A percentile compares a stretch with the other conserved stretches of the same genome.
phyloP scores from a whole-genome alignment of 495 filamentous ascomycete species.

The Chlorociboria aeruginascens region DNA sequence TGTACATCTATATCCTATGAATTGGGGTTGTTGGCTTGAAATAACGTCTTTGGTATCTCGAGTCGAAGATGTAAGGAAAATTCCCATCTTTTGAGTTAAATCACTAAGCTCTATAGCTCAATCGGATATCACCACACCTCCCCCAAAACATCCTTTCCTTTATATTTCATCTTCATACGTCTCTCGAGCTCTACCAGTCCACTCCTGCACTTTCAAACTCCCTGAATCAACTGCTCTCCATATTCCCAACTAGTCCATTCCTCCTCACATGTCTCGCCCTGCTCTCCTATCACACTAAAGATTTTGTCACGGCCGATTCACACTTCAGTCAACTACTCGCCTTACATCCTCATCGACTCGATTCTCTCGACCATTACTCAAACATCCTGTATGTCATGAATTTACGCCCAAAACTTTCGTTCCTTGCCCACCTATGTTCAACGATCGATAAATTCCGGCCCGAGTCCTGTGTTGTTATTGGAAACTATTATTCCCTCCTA shows the following conservation, averaged over 20 bases:
- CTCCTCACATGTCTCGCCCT: conserved; percentile 82
- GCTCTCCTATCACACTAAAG: conserved; percentile 87
- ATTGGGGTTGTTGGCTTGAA: conserved; percentile 96
- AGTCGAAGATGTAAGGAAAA: conserved; percentile 63
- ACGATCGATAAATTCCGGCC: conserved; percentile 91
- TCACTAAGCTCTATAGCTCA: conserved; percentile 27
- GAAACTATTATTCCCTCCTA: conserved; percentile 91
- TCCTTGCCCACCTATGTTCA: conserved; percentile 80
- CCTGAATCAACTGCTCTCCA: conserved; percentile 61
- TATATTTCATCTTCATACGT: conserved; percentile 84
- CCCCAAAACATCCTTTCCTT: conserved; percentile 86
- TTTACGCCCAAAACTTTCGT: conserved; percentile 75
- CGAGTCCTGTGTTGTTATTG: conserved; percentile 92
- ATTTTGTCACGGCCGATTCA: conserved; percentile 73
- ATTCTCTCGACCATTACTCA: conserved; percentile 86
- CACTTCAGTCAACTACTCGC: conserved; percentile 75
- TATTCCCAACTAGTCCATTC: conserved; percentile 81
- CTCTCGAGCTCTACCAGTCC: conserved; percentile 82
- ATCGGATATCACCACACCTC: conserved; percentile 42
- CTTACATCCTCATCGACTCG: conserved; percentile 75
- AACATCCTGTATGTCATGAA: conserved; percentile 95
- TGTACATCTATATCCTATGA: conserved; percentile 76
- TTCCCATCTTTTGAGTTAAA: neutral
- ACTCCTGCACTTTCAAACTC: conserved; percentile 56
- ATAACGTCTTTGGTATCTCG: conserved; percentile 61